These are phyloP conservation scores for Pterocarpus santalinus DNA, from an alignment of 306 rosid genomes.

Conservation along the genomic window DNA sequence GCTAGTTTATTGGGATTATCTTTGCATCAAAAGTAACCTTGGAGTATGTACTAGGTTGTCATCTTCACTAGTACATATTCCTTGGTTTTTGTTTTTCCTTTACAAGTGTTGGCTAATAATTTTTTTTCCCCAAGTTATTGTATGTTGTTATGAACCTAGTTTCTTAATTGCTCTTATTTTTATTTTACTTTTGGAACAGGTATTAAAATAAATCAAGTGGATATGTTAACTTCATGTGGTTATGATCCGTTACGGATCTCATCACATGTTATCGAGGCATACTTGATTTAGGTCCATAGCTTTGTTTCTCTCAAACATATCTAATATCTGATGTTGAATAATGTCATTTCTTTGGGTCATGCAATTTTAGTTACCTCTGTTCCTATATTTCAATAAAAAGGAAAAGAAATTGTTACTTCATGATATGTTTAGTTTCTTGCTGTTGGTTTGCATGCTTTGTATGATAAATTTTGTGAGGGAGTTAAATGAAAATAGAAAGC, in stretches of 20 bases:
- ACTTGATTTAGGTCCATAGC: slow-evolving; percentile 76
- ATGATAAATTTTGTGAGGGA: slow-evolving; percentile 13
- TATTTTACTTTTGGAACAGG: slow-evolving; percentile 54
- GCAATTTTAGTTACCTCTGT: slow-evolving; percentile 7
- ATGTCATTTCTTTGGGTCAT: slow-evolving; percentile 27
- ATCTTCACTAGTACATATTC: slow-evolving; percentile 42
- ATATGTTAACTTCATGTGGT: slow-evolving; percentile 67
- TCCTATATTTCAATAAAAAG: not conserved
- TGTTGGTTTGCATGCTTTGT: slow-evolving; percentile 13
- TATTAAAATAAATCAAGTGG: slow-evolving; percentile 71
- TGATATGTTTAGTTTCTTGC: slow-evolving; percentile 57
- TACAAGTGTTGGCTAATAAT: slow-evolving; percentile 3
- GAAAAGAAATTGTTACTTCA: slow-evolving; percentile 1
- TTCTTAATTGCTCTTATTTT: slow-evolving; percentile 1
- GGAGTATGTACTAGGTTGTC: slow-evolving; percentile 92
- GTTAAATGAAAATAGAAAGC: slow-evolving; percentile 33
- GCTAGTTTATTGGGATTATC: slow-evolving; percentile 93
- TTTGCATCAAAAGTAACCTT: slow-evolving; percentile 80
- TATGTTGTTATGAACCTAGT: not conserved
- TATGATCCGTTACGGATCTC: slow-evolving; percentile 67
- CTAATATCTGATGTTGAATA: slow-evolving; percentile 23
- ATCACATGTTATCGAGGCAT: slow-evolving; percentile 82
- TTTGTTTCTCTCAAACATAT: not conserved
- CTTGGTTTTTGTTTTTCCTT: slow-evolving; percentile 2
- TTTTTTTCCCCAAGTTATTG: slow-evolving; percentile 6